Base-by-base conservation (phyloP, 164 flowering plant genomes). In the Magnolia changhungtana region DNA sequence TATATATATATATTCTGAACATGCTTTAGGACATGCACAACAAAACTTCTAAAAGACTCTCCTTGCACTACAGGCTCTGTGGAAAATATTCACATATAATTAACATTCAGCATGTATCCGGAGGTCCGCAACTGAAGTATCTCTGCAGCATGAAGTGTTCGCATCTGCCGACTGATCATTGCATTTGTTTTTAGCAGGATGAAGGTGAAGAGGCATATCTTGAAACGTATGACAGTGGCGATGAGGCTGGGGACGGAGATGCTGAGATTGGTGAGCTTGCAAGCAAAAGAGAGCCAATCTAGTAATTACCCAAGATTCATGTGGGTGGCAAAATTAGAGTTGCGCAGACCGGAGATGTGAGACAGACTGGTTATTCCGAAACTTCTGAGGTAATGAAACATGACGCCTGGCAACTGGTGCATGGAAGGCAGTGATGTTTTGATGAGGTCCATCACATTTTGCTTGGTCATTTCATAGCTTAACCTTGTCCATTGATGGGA, bases 121-220 rank as follows among this genome's bases (percentile, higher is more conserved):
- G 4, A 37, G 45, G 45, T 37, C 45, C 45, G 2, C 45, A 37
- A 37, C 45, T 37, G 45, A 37, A 37, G 45, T 37, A 37, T 37
- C 45, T 37, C 45, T 37, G 45, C 7, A 37, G 45, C 45, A 37
- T 5, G 7, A 37, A 37, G 45, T 37, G 45, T 37, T 37, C 45
- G 7, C 45, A 37, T 37, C 6, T 37, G 7, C 45, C 7, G 45
- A 37, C 45, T 37, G 45, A 37, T 37, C 61, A 55, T 11, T 8
- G 61, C 61, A 55, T 55, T 11, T 67, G 11, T 61, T 16, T 72
- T 63, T 63, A 70, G 14, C 79, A 88, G 84, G 89, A 83, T 73
- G 88, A 88, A 80, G 88, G 78, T 61, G 91, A 88, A 74, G 91
- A 86, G 66, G 87, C 83, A 24, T 88, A 86, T 78, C 84, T 85